Base-by-base conservation (phyloP, 805 yeast species). In the Teunomyces lycoperdinae region DNA sequence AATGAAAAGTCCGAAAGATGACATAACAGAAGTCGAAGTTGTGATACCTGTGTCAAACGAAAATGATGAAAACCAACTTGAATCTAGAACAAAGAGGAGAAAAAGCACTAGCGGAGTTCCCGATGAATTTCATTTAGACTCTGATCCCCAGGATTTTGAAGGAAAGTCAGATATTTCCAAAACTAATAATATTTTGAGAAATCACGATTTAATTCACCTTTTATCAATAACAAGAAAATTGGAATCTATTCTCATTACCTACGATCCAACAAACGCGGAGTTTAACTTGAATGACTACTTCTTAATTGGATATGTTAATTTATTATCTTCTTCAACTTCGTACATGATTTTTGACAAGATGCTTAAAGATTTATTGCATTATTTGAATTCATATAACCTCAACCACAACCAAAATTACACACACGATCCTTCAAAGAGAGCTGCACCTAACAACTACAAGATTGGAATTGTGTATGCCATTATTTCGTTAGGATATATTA, bases 401-500 rank as follows among this genome's bases (percentile, higher is more conserved):
- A 50, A 45, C 27, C 46, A 46, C 27, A 35, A 28, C 45, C 45
- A 34, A 16, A 26, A 40, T 24, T 30, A 35, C 27, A 30, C 42
- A 9, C 49, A 49, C 10, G 42, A 27, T 6, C 13, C 43, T 4
- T 10, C 27, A 13, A 44, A 26, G 45, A 47, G 10, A 51, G 46
- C 32, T 50, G 56, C 42, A 4, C 57, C 55, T 30, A 69, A 62
- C 44, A 57, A 68, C 44, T 73, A 76, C 49, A 73, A 71, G 45
- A 49, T 63, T 16, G 69, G 70, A 24, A 56, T 76, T 17, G 61
- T 77, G 5, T 76, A 77, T 53, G 63, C 78, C 5, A 61, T 79
- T 1, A 51, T 79, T 3, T 69, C 81, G 9, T 56, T 77, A 38
- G 83, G 83, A 3, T 64, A 66, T 44, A 54, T 67, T 13, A 49